Evolutionary conservation across 805 yeast genomes (phyloP), one percentile per base, ranked within the genome.

Genomic region (Metschnikowia baotianmanensis): DNA sequence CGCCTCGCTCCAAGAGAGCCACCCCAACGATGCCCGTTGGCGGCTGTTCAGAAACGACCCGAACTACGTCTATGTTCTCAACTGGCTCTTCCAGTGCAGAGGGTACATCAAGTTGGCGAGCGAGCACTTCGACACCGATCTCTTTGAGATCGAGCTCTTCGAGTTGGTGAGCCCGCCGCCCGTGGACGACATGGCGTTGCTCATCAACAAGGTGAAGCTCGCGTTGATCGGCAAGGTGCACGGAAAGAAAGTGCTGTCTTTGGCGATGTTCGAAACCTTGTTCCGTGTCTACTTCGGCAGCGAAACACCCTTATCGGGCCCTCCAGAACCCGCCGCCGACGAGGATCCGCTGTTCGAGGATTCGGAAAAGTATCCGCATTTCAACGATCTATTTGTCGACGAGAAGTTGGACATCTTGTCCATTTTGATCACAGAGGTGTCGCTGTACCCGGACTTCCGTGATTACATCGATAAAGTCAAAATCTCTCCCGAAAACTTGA

Each of bases 121-220:
- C 6, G 85, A 80, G 39, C 66, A 67, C 10, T 77, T 81, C 48
- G 83, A 80, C 50, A 72, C 74, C 6, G 82, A 79, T 43, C 62
- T 74, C 15, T 71, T 81, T 45, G 88, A 82, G 52, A 80, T 80
- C 51, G 88, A 82, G 49, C 60, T 82, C 11, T 62, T 79, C 28
- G 52, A 60, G 42, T 52, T 62, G 46, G 59, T 60, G 15, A 30
- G 47, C 33, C 69, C 69, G 15, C 61, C 61, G 9, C 69, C 67
- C 0, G 43, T 63, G 15, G 66, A 64, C 47, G 61, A 68, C 38
- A 42, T 57, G 55, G 48, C 60, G 12, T 45, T 68, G 33, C 62
- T 79, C 37, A 52, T 71, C 11, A 66, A 68, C 41, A 72, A 65
- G 43, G 62, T 79, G 24, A 70, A 76, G 38, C 45, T 60, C 7